These are phyloP conservation scores for Amanita rimosa DNA, from an alignment of 768 basidiomycete species.

Conservation along the genomic window DNA sequence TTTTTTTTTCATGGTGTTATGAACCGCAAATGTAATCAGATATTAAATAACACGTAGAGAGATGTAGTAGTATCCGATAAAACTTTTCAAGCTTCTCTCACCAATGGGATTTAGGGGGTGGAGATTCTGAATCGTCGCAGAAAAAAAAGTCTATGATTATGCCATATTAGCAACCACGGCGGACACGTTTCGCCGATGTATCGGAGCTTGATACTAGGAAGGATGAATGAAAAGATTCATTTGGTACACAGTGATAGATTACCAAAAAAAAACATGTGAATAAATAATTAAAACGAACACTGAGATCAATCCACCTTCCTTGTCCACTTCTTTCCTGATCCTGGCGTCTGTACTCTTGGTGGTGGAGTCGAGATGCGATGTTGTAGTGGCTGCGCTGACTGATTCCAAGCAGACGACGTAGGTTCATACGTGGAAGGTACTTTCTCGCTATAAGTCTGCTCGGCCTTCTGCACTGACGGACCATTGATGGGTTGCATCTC, in stretches of 20 bases:
- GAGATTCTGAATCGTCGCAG: too few relatives aligned
- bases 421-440: constrained; percentile 9
- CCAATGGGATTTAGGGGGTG: too few relatives aligned
- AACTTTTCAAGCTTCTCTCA: too few relatives aligned
- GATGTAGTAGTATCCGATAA: too few relatives aligned
- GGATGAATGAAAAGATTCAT: neutral
- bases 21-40: too few relatives aligned
- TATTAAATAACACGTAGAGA: too few relatives aligned
- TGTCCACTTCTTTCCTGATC: constrained; percentile 53
- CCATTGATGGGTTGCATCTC: neutral
- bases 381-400: constrained; percentile 19
- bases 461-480: constrained; percentile 12
- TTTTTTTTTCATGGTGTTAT: too few relatives aligned
- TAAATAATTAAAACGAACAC: constrained; percentile 8
- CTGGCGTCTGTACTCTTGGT: constrained; percentile 27
- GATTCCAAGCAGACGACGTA: constrained; percentile 9
- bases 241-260: neutral
- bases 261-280: neutral
- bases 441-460: constrained; percentile 6
- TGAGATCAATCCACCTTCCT: constrained; percentile 56
- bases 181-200: neutral
- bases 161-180: neutral
- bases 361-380: constrained; percentile 33
- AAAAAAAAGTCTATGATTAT: too few relatives aligned
- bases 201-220: neutral